A percentile compares a stretch with the other conserved stretches of the same genome.
phyloP scores from a whole-genome alignment of 495 filamentous ascomycete species.

The Hypomontagnella monticulosa region DNA sequence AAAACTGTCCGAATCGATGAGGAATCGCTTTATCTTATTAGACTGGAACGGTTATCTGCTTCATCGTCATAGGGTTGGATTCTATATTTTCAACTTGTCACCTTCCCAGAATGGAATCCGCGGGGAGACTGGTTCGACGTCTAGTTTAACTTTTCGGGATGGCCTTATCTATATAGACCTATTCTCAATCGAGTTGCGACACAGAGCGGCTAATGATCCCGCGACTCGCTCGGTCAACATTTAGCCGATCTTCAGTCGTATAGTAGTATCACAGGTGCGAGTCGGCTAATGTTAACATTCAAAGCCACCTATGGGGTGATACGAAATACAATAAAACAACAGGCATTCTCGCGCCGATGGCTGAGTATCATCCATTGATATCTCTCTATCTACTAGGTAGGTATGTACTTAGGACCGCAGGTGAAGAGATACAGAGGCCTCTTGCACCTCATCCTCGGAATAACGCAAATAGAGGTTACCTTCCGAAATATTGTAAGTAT shows the following conservation, averaged over 20 bases:
- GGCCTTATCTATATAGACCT: slow-evolving; percentile 14
- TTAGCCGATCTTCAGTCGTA: slow-evolving; percentile 18
- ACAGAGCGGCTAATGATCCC: not conserved
- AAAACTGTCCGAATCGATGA: not conserved
- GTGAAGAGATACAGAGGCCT: no score
- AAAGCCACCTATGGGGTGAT: not conserved
- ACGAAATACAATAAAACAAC: not conserved
- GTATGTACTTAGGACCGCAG: no score
- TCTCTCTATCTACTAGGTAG: no score
- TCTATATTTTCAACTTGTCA: slow-evolving; percentile 4
- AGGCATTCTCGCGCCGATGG: no score
- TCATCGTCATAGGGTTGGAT: no score
- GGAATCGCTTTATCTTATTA: not conserved
- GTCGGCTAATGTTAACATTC: slow-evolving; percentile 12
- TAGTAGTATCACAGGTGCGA: not conserved
- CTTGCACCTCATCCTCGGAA: no score
- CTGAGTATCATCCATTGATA: no score
- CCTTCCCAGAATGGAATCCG: slow-evolving; percentile 22
- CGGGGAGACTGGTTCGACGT: not conserved
- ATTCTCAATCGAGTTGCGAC: not conserved
- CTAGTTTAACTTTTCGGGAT: not conserved
- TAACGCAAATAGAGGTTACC: no score
- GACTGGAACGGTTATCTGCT: not conserved
- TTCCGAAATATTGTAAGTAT: no score
- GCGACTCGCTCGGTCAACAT: slow-evolving; percentile 20